Base-by-base conservation (phyloP, 257 asterid genomes). In the Capsicum chinense region DNA sequence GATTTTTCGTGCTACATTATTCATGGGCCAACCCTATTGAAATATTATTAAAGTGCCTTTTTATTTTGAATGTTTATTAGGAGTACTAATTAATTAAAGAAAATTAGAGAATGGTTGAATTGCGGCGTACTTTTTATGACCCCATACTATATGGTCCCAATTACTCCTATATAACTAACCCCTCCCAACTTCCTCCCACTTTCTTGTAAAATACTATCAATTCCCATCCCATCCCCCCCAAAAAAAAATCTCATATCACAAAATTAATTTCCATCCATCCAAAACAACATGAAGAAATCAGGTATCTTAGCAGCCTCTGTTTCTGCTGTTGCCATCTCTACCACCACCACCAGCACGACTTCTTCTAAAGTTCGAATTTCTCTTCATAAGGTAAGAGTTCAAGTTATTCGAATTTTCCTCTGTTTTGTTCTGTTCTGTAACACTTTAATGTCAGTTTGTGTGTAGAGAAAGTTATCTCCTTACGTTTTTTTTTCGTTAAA, bases 251-350 rank as follows among this genome's bases (percentile, higher is more conserved):
- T 0, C 39, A 9, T 35, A 58, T 58, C 64, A 58, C 52, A 19
- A 19, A 56, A 64, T 4, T 67, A 42, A 16, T 39, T 69, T 47
- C 44, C 44, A 39, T 69, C 64, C 69, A 47, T 50, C 33, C 5
- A 47, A 69, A 13, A 33, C 5, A 73, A n/a, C 74, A 93, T 92
- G 97, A 93, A 92, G 90, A 93, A 90, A 89, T 86, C 95, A 0
- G 84, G 92, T 37, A 33, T 89, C 79, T 54, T 90, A 5, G 94
- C 94, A 21, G 81, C 63, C 14, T 50, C 81, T 3, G 92, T 92
- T 35, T 90, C 95, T 85, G 84, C 90, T 15, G 93, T 94, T 6
- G 93, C 93, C 33, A 92, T 90, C 56, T 90, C 95, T 52, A 92
- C 93, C 47, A 79, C 87, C 60, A 63, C 90, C 44, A 79, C 87